phyloP scores from a whole-genome alignment of 805 yeast genomes.

The Maudiozyma saulgeensis region DNA sequence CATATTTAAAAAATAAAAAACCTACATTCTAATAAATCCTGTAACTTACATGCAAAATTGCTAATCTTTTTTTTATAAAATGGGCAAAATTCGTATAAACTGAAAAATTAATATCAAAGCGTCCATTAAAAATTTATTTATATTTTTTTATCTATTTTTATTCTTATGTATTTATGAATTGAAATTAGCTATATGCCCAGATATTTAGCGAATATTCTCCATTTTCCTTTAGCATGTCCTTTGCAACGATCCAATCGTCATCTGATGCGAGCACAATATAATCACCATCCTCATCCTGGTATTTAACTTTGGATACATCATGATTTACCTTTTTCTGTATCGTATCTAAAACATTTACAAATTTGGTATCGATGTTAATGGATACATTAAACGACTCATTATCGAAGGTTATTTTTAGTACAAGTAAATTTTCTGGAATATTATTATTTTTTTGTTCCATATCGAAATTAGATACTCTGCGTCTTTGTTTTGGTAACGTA shows the following conservation, averaged over 20 bases:
- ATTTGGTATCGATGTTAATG: slow-evolving; percentile 44
- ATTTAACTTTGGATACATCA: slow-evolving; percentile 48
- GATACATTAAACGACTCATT: slow-evolving; percentile 54
- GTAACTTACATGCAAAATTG: too few species aligned
- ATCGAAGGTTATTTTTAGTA: slow-evolving; percentile 35
- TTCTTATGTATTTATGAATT: not conserved
- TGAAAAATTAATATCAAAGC: too few species aligned
- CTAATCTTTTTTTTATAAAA: too few species aligned
- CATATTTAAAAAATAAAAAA: not conserved
- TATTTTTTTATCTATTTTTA: not conserved
- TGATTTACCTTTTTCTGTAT: slow-evolving; percentile 49
- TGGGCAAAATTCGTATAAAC: too few species aligned
- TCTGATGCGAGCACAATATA: slow-evolving; percentile 73
- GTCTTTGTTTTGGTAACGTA: slow-evolving; percentile 17
- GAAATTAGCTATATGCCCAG: slow-evolving; percentile 29
- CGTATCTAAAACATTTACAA: slow-evolving; percentile 45
- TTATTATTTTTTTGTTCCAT: slow-evolving; percentile 34
- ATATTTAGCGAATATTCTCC: slow-evolving; percentile 39
- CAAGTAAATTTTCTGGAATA: slow-evolving; percentile 31
- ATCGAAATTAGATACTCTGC: slow-evolving; percentile 16
- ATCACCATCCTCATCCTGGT: slow-evolving; percentile 94
- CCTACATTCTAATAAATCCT: not conserved
- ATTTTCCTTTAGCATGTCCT: slow-evolving; percentile 52
- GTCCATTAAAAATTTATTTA: too few species aligned
- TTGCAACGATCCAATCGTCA: slow-evolving; percentile 83